phyloP scores from a whole-genome alignment of 495 filamentous ascomycete species.

The Trichoderma orchidacearum region DNA sequence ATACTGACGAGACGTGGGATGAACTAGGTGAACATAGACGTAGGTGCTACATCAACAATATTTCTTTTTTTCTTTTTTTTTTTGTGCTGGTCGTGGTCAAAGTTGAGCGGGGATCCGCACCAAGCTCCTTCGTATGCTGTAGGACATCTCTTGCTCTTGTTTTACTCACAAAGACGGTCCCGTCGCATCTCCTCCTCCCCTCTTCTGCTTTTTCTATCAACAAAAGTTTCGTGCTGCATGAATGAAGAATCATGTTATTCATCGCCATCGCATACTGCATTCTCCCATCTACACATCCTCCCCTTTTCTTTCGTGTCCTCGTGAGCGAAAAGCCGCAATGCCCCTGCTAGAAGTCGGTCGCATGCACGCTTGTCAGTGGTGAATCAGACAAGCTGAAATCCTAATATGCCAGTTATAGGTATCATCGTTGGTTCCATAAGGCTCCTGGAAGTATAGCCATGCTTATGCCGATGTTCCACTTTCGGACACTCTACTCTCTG shows the following conservation, averaged over 20 bases:
- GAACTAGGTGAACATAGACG: not conserved
- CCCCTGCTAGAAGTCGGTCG: not conserved
- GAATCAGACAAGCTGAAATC: not conserved
- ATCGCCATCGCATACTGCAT: not conserved
- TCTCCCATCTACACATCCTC: too few relatives aligned
- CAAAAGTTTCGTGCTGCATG: not conserved
- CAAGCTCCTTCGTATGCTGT: not conserved
- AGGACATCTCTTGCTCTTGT: not conserved
- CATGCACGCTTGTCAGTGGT: not conserved
- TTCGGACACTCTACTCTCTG: slow-evolving; percentile 1
- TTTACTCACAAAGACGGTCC: too few relatives aligned
- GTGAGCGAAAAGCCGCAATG: not conserved
- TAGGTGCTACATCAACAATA: not conserved
- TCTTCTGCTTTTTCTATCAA: not conserved
- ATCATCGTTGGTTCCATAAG: not conserved
- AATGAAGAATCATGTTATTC: not conserved
- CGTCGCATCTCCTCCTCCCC: too few relatives aligned
- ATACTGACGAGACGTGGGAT: not conserved
- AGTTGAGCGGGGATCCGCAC: not conserved
- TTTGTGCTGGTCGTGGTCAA: not conserved
- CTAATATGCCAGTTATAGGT: not conserved
- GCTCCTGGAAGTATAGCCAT: not conserved
- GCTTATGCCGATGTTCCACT: not conserved
- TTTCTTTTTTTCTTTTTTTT: not conserved
- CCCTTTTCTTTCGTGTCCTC: not conserved